Percentiles rank a stretch among this genome's conserved stretches.
These are phyloP conservation scores for Calamus simplicifolius DNA, from an alignment of 176 grass and related monocot species.

Conservation along the genomic window DNA sequence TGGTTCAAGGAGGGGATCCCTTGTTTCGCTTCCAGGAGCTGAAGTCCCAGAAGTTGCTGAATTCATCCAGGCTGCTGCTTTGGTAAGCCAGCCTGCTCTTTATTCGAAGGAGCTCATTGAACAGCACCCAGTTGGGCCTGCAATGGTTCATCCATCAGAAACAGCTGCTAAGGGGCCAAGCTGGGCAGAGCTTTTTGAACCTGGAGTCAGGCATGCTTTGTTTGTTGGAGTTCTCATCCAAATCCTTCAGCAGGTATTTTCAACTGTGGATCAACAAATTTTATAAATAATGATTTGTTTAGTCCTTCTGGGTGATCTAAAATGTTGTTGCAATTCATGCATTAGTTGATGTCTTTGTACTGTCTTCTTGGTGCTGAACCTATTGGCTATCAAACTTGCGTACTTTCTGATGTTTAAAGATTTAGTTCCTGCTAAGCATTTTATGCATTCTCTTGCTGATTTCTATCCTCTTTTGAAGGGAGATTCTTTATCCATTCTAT, in stretches of 20 bases:
- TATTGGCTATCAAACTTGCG: too few species aligned
- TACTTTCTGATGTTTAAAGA: too few species aligned
- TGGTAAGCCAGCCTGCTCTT: slow-evolving; percentile 78
- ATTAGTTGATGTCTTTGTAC: too few species aligned
- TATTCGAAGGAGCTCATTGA: slow-evolving; percentile 55
- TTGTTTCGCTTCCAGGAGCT: slow-evolving; percentile 58
- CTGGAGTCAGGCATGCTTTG: slow-evolving; percentile 68
- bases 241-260: slow-evolving; percentile 74
- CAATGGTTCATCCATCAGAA: slow-evolving; percentile 57
- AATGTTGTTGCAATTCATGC: too few species aligned
- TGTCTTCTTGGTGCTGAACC: too few species aligned
- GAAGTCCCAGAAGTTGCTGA: slow-evolving; percentile 39
- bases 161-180: slow-evolving; percentile 43
- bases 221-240: slow-evolving; percentile 72
- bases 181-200: slow-evolving; percentile 70
- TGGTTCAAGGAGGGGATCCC: slow-evolving; percentile 56
- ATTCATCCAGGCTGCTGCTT: slow-evolving; percentile 67
- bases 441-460: too few species aligned
- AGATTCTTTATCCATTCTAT: too few species aligned
- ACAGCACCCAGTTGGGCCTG: slow-evolving; percentile 43
- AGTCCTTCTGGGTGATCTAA: too few species aligned
- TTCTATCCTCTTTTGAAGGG: too few species aligned
- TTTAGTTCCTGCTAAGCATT: too few species aligned
- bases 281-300: too few species aligned
- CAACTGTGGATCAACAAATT: not conserved